These are phyloP conservation scores for Paraphoma chrysanthemicola DNA, from an alignment of 2,329 filamentous ascomycete species.

Conservation along the genomic window DNA sequence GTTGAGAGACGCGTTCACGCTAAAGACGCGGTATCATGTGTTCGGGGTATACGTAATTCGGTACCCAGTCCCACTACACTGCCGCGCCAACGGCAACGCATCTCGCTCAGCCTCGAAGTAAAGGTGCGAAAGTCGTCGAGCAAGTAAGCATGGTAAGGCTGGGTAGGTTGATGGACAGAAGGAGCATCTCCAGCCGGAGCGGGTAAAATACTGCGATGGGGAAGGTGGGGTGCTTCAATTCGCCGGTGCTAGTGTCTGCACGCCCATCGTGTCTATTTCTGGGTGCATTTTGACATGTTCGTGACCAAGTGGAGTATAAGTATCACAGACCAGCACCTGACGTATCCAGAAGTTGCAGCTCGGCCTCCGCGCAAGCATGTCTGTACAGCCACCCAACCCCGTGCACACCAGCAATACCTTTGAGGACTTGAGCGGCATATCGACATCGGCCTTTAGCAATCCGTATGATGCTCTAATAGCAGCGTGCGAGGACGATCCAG, in stretches of 20 bases:
- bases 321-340: background rate
- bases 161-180: background rate
- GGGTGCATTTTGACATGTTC: background rate
- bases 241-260: background rate
- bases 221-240: background rate
- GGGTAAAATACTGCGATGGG: constrained; percentile 8
- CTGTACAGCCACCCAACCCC: constrained; percentile 11
- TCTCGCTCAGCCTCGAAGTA: too few species aligned
- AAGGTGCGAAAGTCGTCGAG: too few species aligned
- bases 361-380: constrained; percentile 14
- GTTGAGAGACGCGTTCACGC: too few species aligned
- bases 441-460: constrained; percentile 62
- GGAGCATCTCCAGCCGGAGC: background rate
- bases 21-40: too few species aligned
- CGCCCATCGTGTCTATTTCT: constrained; percentile 6
- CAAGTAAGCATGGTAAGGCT: too few species aligned
- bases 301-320: background rate
- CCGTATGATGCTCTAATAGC: constrained; percentile 78
- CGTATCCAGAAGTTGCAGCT: background rate
- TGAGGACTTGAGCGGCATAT: constrained; percentile 50
- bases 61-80: too few species aligned
- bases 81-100: too few species aligned
- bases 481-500: constrained; percentile 70
- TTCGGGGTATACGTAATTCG: too few species aligned
- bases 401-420: constrained; percentile 33